Evolutionary conservation across 768 basidiomycete species (phyloP).

Genomic region (Suillus paluster): DNA sequence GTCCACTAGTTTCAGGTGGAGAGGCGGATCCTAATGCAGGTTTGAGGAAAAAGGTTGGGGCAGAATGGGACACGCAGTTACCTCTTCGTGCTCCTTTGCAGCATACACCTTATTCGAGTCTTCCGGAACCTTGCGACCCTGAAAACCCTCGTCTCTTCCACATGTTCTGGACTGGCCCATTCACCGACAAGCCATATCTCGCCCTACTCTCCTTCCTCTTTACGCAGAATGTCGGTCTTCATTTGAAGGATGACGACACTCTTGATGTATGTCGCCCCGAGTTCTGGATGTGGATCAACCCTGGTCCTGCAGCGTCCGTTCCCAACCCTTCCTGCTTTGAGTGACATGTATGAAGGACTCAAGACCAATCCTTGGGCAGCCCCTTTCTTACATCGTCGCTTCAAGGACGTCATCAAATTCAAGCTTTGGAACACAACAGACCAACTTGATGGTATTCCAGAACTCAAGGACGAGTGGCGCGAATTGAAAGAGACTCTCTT

Average conservation of each 20-base stretch:
- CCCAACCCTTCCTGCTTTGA: conserved; percentile 82
- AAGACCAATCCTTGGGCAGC: conserved; percentile 91
- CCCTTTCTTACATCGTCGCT: conserved; percentile 91
- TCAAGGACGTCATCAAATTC: conserved; percentile 92
- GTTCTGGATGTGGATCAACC: conserved; percentile 99
- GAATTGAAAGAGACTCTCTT: conserved; percentile 73
- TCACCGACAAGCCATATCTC: conserved; percentile 98
- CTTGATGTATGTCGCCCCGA: conserved; percentile 75
- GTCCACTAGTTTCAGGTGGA: conserved; percentile 30
- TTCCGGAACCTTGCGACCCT: conserved; percentile 73
- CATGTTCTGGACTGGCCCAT: conserved; percentile 99
- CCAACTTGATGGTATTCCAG: conserved; percentile 89
- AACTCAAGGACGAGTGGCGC: conserved; percentile 91
- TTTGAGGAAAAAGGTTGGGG: conserved; percentile 60
- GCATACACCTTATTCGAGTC: conserved; percentile 61
- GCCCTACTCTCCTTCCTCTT: conserved; percentile 93
- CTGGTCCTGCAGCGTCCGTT: conserved; percentile 90
- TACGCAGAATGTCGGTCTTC: conserved; percentile 91
- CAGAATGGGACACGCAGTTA: conserved; percentile 60
- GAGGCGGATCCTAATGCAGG: conserved; percentile 55
- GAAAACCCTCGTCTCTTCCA: conserved; percentile 91
- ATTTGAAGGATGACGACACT: conserved; percentile 54
- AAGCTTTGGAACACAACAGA: conserved; percentile 99
- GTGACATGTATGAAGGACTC: conserved; percentile 84
- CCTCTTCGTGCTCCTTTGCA: conserved; percentile 52